A percentile compares a stretch with the other conserved stretches of the same genome.
Conservation (phyloP, 169 alveolate species). For the Cardiosporidium cionae region DNA sequence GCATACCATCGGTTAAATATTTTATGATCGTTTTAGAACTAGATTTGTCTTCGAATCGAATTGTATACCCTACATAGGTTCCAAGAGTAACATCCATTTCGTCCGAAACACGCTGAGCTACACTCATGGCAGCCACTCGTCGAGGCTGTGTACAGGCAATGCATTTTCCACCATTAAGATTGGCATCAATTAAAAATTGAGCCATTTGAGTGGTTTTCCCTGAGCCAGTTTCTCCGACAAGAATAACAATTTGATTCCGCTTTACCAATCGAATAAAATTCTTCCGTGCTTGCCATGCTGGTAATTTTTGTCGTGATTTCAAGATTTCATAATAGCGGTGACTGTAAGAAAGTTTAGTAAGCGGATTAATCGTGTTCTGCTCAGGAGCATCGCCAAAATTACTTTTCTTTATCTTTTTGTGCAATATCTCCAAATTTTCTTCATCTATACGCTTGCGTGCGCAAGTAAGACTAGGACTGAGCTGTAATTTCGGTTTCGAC, state of each 20-base stretch:
- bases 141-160: conserved; percentile 98
- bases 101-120: conserved; percentile 96
- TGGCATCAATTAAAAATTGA: conserved; percentile 81
- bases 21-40: conserved; percentile 76
- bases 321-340: conserved; percentile 57
- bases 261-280: conserved; percentile 64
- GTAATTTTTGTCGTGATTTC: conserved; percentile 64
- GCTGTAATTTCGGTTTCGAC: too few species aligned
- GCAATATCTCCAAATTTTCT: too few species aligned
- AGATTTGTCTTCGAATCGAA: conserved; percentile 93
- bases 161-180: conserved; percentile 47
- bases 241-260: conserved; percentile 50
- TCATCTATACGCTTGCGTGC: too few species aligned
- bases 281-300: conserved; percentile 76
- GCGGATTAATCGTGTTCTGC: conserved; percentile 23
- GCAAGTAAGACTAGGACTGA: too few species aligned
- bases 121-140: conserved; percentile 99
- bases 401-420: too few species aligned
- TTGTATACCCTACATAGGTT: conserved; percentile 87
- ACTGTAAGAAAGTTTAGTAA: conserved; percentile 36
- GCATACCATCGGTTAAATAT: conserved; percentile 96
- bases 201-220: conserved; percentile 98
- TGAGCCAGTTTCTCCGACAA: conserved; percentile 95
- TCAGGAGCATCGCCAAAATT: too few species aligned
- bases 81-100: conserved; percentile 87